phyloP scores from a whole-genome alignment of 2,329 filamentous ascomycete genomes.

The Exophiala sideris region DNA sequence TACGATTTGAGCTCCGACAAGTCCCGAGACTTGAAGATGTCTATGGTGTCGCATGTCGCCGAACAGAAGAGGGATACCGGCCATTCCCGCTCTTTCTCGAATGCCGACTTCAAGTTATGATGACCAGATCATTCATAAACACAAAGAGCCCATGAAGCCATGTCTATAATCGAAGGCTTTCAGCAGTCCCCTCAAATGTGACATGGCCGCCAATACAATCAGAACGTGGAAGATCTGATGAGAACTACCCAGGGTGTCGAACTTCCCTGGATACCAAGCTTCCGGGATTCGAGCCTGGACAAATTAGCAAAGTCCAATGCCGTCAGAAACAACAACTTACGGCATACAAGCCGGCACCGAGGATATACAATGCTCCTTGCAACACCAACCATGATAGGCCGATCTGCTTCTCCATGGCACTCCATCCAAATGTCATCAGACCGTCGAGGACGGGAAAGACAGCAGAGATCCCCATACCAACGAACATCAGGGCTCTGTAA shows the following conservation, averaged over 20 bases:
- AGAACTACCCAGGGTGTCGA: conserved; percentile 88
- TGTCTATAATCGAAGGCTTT: conserved; percentile 87
- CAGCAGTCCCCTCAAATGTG: conserved; percentile 76
- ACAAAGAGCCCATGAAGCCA: conserved; percentile 34
- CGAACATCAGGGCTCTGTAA: conserved; percentile 85
- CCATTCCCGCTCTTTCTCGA: conserved; percentile 67
- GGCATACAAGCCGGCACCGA: conserved; percentile 82
- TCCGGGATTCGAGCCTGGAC: conserved; percentile 74
- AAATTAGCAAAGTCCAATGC: conserved; percentile 14
- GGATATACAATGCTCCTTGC: conserved; percentile 79
- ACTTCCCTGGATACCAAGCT: conserved; percentile 69
- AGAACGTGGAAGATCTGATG: conserved; percentile 96
- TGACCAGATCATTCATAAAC: conserved; percentile 1
- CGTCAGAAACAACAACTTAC: conserved; percentile 46
- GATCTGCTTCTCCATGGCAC: conserved; percentile 67
- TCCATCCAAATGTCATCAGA: conserved; percentile 62
- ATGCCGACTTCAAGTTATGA: conserved; percentile 73
- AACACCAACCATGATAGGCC: conserved; percentile 75
- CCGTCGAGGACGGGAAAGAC: conserved; percentile 81
- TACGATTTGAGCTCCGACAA: conserved; percentile 88
- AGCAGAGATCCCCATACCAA: conserved; percentile 78
- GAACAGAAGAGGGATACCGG: conserved; percentile 51
- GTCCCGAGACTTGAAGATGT: conserved; percentile 65
- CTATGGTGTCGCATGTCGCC: conserved; percentile 68
- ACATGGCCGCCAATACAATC: conserved; percentile 75